These are phyloP conservation scores for Nectriaceae sp. DNA, from an alignment of 2,329 filamentous ascomycete species.

Conservation along the genomic window DNA sequence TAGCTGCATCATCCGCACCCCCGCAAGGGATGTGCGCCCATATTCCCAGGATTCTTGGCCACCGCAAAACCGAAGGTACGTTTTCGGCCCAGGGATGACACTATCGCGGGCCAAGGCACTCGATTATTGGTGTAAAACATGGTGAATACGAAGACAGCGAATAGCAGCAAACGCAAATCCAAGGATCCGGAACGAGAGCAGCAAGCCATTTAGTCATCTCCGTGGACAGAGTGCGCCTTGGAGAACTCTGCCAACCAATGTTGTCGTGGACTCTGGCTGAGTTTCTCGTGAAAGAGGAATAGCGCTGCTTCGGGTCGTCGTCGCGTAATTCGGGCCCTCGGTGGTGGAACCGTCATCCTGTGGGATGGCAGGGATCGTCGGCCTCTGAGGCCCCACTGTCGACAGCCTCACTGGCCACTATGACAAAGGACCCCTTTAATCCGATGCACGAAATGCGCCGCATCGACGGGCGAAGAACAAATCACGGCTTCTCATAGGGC, in stretches of 20 bases:
- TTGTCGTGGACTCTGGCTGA: slow-evolving; percentile 1
- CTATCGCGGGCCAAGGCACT: neutral
- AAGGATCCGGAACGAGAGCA: too few relatives aligned
- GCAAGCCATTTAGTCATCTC: too few relatives aligned
- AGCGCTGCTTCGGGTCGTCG: slow-evolving; percentile 32
- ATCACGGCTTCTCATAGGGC: slow-evolving; percentile 12
- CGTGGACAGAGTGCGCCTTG: too few relatives aligned
- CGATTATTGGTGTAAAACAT: neutral
- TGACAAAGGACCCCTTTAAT: too few relatives aligned
- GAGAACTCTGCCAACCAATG: slow-evolving; percentile 18
- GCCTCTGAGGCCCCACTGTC: slow-evolving; percentile 13
- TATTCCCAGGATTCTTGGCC: neutral
- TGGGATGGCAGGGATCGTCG: slow-evolving; percentile 16
- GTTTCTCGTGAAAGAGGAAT: slow-evolving; percentile 9
- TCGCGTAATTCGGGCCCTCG: slow-evolving; percentile 29
- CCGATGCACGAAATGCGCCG: slow-evolving; percentile 17
- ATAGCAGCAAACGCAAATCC: neutral
- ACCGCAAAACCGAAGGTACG: neutral
- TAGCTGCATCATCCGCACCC: slow-evolving; percentile 1
- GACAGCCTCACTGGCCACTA: slow-evolving; percentile 14
- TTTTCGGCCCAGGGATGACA: slow-evolving; percentile 6
- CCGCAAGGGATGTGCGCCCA: neutral
- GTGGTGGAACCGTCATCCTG: slow-evolving; percentile 22
- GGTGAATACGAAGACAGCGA: too few relatives aligned
- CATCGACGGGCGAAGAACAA: slow-evolving; percentile 16